Conservation (phyloP, 176 grass and related monocot genomes). For the Zoysia japonica region DNA sequence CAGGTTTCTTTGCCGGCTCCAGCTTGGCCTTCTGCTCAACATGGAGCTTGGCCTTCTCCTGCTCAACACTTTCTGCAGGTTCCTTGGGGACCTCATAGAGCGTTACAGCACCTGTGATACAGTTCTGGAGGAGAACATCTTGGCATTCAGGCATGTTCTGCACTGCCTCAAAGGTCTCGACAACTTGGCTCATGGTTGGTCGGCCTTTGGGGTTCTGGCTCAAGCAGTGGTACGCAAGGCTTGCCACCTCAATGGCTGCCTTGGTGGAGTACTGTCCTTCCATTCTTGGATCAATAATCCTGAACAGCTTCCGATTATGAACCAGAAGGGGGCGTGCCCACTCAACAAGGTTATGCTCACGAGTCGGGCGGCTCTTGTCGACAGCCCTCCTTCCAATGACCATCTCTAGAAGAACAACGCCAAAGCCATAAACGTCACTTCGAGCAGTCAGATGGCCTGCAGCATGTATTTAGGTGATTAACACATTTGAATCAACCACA, state of each 20-base stretch:
- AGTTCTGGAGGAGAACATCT: slow-evolving; percentile 60
- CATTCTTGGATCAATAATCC: slow-evolving; percentile 90
- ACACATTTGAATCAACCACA: slow-evolving; percentile 17
- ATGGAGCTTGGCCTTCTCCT: slow-evolving; percentile 25
- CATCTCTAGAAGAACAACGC: slow-evolving; percentile 91
- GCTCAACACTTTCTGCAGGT: slow-evolving; percentile 39
- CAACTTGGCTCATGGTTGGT: slow-evolving; percentile 72
- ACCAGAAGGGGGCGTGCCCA: slow-evolving; percentile 91
- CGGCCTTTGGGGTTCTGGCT: slow-evolving; percentile 92
- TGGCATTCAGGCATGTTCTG: slow-evolving; percentile 73
- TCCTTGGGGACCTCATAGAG: slow-evolving; percentile 75
- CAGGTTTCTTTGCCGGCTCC: slow-evolving; percentile 35
- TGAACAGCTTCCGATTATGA: slow-evolving; percentile 78
- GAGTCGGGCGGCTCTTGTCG: slow-evolving; percentile 74
- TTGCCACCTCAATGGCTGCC: slow-evolving; percentile 62
- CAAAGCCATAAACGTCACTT: slow-evolving; percentile 95
- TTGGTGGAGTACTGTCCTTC: slow-evolving; percentile 83
- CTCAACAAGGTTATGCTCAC: slow-evolving; percentile 90
- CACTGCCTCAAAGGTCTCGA: slow-evolving; percentile 54
- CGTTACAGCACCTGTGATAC: slow-evolving; percentile 59
- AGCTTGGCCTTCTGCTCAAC: slow-evolving; percentile 16
- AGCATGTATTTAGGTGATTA: slow-evolving; percentile 18
- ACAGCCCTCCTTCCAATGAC: slow-evolving; percentile 84
- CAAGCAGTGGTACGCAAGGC: slow-evolving; percentile 75
- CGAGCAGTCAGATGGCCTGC: slow-evolving; percentile 87